These are phyloP conservation scores for Tillandsia leiboldiana DNA, from an alignment of 176 grass and related monocot species.

Conservation along the genomic window DNA sequence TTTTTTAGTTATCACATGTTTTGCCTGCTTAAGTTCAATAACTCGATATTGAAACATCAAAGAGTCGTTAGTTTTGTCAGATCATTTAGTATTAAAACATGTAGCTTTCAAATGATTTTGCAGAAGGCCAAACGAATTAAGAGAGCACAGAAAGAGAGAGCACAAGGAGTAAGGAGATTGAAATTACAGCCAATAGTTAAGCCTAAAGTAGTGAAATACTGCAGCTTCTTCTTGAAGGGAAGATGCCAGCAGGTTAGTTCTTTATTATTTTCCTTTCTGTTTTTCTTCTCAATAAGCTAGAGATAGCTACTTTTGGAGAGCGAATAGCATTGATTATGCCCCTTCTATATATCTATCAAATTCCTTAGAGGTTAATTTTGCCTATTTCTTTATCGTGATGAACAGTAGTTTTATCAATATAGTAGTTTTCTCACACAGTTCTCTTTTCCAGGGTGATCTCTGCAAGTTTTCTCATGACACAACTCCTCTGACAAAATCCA, in stretches of 20 bases:
- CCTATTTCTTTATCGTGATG: not conserved
- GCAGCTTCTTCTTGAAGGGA: conserved; percentile 66
- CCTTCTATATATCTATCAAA: no score
- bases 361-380: no score
- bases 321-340: no score
- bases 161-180: conserved; percentile 68
- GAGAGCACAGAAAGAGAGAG: conserved; percentile 61
- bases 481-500: conserved; percentile 80
- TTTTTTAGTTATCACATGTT: not conserved
- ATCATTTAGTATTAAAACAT: conserved; percentile 25
- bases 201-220: conserved; percentile 52
- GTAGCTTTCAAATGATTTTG: conserved; percentile 26
- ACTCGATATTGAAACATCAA: no score
- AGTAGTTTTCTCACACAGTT: not conserved
- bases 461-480: conserved; percentile 95
- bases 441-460: conserved; percentile 45
- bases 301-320: not conserved
- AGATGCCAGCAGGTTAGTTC: conserved; percentile 66
- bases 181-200: conserved; percentile 57
- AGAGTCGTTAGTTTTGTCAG: conserved; percentile 2
- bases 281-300: not conserved
- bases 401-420: not conserved
- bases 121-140: conserved; percentile 68
- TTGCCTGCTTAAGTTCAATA: not conserved
- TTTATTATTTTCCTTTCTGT: not conserved